Evolutionary conservation across 345 rosid species (phyloP).

Genomic region (Arabis hirsuta): DNA sequence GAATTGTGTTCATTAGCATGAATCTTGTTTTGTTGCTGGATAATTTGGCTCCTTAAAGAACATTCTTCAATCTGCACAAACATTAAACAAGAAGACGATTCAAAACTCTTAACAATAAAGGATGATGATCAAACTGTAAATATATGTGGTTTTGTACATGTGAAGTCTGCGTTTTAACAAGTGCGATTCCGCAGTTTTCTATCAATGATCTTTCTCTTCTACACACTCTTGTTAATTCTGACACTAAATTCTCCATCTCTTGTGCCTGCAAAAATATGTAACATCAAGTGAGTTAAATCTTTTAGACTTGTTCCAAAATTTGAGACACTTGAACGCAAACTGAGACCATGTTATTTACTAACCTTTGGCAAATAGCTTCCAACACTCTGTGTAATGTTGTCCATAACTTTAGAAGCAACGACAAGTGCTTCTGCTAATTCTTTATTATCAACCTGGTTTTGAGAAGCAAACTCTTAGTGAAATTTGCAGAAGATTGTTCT

Average conservation of each 20-base stretch:
- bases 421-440: slow-evolving; percentile 61
- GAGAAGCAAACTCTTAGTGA: slow-evolving; percentile 5
- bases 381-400: slow-evolving; percentile 46
- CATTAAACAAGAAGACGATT: neutral
- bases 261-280: slow-evolving; percentile 53
- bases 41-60: slow-evolving; percentile 59
- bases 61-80: slow-evolving; percentile 63
- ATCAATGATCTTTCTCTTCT: slow-evolving; percentile 58
- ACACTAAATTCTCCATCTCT: slow-evolving; percentile 59
- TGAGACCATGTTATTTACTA: too few species aligned
- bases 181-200: slow-evolving; percentile 59
- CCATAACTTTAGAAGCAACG: slow-evolving; percentile 58
- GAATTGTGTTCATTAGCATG: slow-evolving; percentile 3
- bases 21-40: slow-evolving; percentile 45
- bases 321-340: too few species aligned
- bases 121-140: neutral
- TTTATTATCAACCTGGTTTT: slow-evolving; percentile 55
- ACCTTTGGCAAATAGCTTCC: slow-evolving; percentile 61
- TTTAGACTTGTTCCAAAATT: too few species aligned
- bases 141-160: slow-evolving; percentile 52
- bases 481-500: neutral
- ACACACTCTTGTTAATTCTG: slow-evolving; percentile 64
- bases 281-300: too few species aligned
- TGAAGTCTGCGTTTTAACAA: slow-evolving; percentile 46
- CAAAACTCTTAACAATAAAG: neutral